Evolutionary conservation across 352 stramenopile genomes (phyloP).

Genomic region (Phytophthora capsici): DNA sequence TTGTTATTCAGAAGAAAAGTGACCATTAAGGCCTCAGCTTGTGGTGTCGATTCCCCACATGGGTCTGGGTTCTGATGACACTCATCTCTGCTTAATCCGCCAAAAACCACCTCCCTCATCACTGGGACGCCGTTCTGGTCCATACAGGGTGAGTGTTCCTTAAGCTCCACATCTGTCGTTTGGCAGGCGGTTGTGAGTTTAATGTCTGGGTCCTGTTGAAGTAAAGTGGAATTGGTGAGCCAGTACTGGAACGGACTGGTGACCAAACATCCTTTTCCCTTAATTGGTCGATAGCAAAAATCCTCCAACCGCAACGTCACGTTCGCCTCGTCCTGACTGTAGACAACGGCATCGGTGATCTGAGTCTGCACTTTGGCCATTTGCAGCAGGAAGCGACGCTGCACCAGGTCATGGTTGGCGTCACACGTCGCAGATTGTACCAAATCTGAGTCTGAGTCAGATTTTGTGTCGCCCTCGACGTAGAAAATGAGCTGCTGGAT

Average conservation of each 20-base stretch:
- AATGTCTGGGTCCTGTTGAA: conserved; percentile 75
- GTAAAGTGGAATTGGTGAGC: conserved; percentile 59
- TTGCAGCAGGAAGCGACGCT: conserved; percentile 60
- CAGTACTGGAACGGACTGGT: conserved; percentile 88
- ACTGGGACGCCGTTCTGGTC: conserved; percentile 91
- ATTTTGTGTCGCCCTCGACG: conserved; percentile 35
- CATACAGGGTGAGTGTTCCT: conserved; percentile 79
- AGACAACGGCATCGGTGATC: conserved; percentile 48
- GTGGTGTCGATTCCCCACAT: conserved; percentile 79
- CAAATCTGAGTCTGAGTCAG: conserved; percentile 10
- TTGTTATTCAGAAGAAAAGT: conserved; percentile 90
- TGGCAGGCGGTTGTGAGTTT: conserved; percentile 91
- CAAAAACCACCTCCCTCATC: conserved; percentile 91
- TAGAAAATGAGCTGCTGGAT: conserved; percentile 90
- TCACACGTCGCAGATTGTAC: conserved; percentile 25
- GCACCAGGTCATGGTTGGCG: conserved; percentile 58
- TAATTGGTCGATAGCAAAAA: conserved; percentile 83
- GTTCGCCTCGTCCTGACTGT: conserved; percentile 31
- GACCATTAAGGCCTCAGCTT: conserved; percentile 82
- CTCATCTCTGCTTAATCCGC: conserved; percentile 60
- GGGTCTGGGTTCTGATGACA: conserved; percentile 85
- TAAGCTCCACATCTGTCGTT: conserved; percentile 63
- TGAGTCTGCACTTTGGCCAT: conserved; percentile 70
- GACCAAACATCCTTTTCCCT: conserved; percentile 80
- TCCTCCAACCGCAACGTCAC: conserved; percentile 59